These are phyloP conservation scores for Pseudogymnoascus sp. DNA, from an alignment of 2,329 filamentous ascomycete genomes.

Conservation along the genomic window DNA sequence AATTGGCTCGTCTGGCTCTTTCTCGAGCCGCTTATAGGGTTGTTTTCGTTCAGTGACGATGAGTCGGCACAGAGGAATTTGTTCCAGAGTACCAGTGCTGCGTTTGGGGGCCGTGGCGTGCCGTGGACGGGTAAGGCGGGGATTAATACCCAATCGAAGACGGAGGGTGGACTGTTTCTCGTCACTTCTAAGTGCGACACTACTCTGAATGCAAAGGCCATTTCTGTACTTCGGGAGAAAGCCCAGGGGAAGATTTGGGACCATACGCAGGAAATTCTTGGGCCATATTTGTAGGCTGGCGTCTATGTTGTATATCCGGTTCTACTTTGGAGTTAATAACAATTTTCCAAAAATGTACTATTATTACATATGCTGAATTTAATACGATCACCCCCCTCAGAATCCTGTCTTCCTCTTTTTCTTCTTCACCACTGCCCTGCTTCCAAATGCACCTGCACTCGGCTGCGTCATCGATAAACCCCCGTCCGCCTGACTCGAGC, in stretches of 20 bases:
- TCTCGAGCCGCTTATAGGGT: conserved; percentile 26
- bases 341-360: neutral
- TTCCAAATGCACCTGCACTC: conserved; percentile 40
- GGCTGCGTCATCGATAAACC: conserved; percentile 38
- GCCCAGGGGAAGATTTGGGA: conserved; percentile 27
- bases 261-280: conserved; percentile 29
- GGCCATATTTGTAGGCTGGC: conserved; percentile 13
- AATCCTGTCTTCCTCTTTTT: conserved; percentile 37
- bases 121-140: conserved; percentile 28
- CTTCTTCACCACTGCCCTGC: conserved; percentile 35
- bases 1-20: conserved; percentile 29
- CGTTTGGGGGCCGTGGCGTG: conserved; percentile 30
- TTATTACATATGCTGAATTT: conserved; percentile 1
- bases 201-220: conserved; percentile 26
- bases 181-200: conserved; percentile 29
- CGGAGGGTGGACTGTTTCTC: conserved; percentile 28
- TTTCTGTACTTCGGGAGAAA: conserved; percentile 26
- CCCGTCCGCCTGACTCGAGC: conserved; percentile 18
- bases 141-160: conserved; percentile 24
- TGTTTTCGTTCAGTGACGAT: conserved; percentile 27
- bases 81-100: conserved; percentile 31
- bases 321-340: neutral
- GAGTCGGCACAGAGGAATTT: conserved; percentile 30
- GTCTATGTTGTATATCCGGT: neutral
- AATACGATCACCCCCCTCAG: conserved; percentile 10